These are phyloP conservation scores for Boechera retrofracta DNA, from an alignment of 345 rosid species.

Conservation along the genomic window DNA sequence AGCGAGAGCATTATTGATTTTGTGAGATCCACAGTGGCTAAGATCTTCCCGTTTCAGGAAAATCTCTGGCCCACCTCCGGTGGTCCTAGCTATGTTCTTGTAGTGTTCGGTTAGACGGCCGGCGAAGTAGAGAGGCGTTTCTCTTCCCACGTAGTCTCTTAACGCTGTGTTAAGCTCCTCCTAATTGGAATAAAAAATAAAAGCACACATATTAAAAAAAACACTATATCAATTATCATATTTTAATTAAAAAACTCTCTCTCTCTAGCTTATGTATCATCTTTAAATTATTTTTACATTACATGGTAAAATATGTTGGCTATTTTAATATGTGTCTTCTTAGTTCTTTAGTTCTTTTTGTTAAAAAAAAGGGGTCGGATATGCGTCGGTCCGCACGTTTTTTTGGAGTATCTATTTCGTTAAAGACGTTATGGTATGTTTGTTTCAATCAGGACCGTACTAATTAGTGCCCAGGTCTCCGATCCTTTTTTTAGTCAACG, in stretches of 20 bases:
- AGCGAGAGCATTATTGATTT: constrained; percentile 84
- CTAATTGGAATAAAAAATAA: constrained; percentile 37
- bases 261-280: neutral
- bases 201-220: neutral
- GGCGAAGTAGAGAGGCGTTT: constrained; percentile 81
- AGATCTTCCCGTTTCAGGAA: constrained; percentile 90
- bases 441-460: neutral
- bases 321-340: no score
- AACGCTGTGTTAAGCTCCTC: constrained; percentile 64
- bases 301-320: no score
- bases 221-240: neutral
- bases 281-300: neutral
- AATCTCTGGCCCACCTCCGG: constrained; percentile 66
- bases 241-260: neutral
- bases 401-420: neutral
- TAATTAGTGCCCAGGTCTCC: neutral
- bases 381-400: neutral
- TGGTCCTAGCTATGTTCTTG: constrained; percentile 45
- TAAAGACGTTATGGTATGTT: neutral
- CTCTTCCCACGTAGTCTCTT: constrained; percentile 84
- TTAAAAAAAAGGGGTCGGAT: neutral
- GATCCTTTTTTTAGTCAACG: neutral
- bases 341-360: no score
- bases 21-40: constrained; percentile 77
- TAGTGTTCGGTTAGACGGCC: constrained; percentile 67